phyloP scores from a whole-genome alignment of 2,329 filamentous ascomycete species.

The Aureobasidium lini region DNA sequence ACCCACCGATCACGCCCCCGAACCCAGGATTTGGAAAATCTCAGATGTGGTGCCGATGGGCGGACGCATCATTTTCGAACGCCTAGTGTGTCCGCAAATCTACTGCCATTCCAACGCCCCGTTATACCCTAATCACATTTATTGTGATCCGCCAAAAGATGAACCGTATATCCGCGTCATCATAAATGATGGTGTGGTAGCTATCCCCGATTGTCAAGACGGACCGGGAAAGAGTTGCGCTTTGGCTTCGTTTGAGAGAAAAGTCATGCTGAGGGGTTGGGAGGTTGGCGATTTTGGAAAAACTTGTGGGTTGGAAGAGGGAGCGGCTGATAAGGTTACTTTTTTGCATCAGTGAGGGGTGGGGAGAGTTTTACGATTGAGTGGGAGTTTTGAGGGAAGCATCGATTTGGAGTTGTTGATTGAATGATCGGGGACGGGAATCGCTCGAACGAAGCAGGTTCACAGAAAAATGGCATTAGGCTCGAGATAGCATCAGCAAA shows the following conservation, averaged over 20 bases:
- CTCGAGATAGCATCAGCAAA: too few species aligned
- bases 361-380: too few species aligned
- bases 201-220: constrained; percentile 38
- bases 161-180: constrained; percentile 44
- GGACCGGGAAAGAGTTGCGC: constrained; percentile 44
- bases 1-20: constrained; percentile 38
- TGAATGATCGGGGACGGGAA: too few species aligned
- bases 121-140: constrained; percentile 26
- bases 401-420: too few species aligned
- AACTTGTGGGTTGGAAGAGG: constrained; percentile 39
- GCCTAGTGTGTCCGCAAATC: constrained; percentile 37
- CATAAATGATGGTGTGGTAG: constrained; percentile 50
- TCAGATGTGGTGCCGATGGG: constrained; percentile 53
- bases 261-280: constrained; percentile 33
- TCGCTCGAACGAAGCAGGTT: too few species aligned
- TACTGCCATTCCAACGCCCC: constrained; percentile 20
- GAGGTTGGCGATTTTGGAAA: constrained; percentile 42
- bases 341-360: constrained; percentile 44
- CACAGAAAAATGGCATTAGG: too few species aligned
- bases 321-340: constrained; percentile 35
- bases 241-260: constrained; percentile 36
- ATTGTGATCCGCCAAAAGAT: constrained; percentile 20
- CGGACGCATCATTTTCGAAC: constrained; percentile 47
- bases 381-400: constrained; percentile 6
- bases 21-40: constrained; percentile 45